These are phyloP conservation scores for Coemansia sp. DNA, from an alignment of 371 early-diverging fungal genomes.

Conservation along the genomic window DNA sequence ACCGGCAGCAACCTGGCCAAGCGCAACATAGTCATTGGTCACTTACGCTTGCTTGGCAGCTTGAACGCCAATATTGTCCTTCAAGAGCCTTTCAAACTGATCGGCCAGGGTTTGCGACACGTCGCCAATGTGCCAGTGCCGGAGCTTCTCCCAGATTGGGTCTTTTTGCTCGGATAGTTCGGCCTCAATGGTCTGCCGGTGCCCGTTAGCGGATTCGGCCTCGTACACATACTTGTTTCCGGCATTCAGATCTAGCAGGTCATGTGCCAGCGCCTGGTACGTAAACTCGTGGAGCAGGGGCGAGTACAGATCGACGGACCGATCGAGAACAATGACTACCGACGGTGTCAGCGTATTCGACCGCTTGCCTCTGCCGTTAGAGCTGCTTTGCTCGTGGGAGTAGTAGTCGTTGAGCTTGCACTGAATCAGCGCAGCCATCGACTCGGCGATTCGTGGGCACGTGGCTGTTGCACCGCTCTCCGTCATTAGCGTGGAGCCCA, in stretches of 20 bases:
- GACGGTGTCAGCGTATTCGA: conserved; percentile 7
- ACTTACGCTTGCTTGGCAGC: conserved; percentile 30
- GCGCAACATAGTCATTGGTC: neutral
- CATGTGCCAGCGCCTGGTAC: conserved; percentile 89
- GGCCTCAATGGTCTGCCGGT: conserved; percentile 34
- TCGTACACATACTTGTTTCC: conserved; percentile 31
- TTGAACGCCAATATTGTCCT: conserved; percentile 24
- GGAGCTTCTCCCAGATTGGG: conserved; percentile 68
- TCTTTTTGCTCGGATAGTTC: conserved; percentile 69
- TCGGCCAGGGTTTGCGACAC: conserved; percentile 75
- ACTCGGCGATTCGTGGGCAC: conserved; percentile 24
- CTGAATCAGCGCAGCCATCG: conserved; percentile 34
- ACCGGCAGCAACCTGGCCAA: neutral
- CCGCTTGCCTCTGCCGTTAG: neutral
- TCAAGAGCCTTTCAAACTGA: conserved; percentile 74
- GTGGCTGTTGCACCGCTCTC: neutral
- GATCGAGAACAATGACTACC: conserved; percentile 77
- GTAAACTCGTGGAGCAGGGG: conserved; percentile 90
- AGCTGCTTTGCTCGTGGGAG: neutral
- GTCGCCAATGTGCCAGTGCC: conserved; percentile 91
- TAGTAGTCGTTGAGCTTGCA: conserved; percentile 26
- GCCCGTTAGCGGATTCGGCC: conserved; percentile 2
- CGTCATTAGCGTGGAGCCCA: neutral
- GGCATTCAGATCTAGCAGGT: conserved; percentile 58
- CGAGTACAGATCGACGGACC: conserved; percentile 78